phyloP scores from a whole-genome alignment of 1,139 yeast species.

The Zygoascus meyerae region DNA sequence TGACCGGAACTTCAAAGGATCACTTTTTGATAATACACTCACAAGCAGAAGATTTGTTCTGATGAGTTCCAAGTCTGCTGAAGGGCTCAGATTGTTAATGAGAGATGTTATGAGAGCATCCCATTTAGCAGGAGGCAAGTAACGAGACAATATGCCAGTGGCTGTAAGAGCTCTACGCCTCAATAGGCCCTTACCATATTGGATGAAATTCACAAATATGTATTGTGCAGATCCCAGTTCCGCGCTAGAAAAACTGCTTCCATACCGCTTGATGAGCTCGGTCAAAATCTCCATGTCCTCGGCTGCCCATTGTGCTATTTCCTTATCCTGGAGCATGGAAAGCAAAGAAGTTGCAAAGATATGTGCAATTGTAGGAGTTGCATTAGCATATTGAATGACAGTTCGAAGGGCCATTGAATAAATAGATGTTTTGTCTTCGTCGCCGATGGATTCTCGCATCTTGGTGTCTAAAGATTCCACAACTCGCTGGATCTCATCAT shows the following conservation, averaged over 20 bases:
- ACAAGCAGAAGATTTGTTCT: conserved; percentile 24
- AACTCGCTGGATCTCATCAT: conserved; percentile 19
- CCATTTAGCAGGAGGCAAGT: conserved; percentile 31
- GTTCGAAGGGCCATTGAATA: conserved; percentile 67
- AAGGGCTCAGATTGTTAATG: conserved; percentile 17
- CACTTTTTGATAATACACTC: conserved; percentile 29
- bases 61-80: conserved; percentile 15
- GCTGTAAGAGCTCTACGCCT: conserved; percentile 46
- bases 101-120: conserved; percentile 23
- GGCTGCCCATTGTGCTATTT: conserved; percentile 34
- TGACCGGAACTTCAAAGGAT: conserved; percentile 25
- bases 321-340: conserved; percentile 30
- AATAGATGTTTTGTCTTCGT: conserved; percentile 37
- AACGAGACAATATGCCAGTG: conserved; percentile 43
- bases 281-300: conserved; percentile 61
- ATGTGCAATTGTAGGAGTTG: conserved; percentile 30
- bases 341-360: conserved; percentile 33
- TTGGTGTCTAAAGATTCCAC: conserved; percentile 13
- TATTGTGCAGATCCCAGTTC: conserved; percentile 40
- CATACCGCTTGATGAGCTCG: conserved; percentile 53
- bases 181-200: conserved; percentile 26
- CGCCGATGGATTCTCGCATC: conserved; percentile 13
- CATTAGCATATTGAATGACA: conserved; percentile 42
- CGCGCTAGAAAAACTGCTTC: conserved; percentile 40
- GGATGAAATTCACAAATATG: conserved; percentile 24